Evolutionary conservation across 768 basidiomycete genomes (phyloP).

Genomic region (Cantharellus anzutake): DNA sequence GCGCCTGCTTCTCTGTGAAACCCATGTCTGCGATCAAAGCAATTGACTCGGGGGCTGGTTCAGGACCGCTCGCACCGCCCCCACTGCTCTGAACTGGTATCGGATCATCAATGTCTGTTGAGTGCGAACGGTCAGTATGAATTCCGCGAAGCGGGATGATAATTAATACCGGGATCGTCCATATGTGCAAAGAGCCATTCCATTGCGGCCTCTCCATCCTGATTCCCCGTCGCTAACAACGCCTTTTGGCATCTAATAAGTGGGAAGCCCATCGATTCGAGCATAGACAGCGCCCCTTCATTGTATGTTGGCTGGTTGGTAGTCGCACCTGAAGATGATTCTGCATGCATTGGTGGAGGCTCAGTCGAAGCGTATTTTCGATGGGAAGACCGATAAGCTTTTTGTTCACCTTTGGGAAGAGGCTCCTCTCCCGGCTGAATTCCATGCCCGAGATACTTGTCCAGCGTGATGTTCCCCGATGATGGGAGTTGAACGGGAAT

Average conservation of each 20-base stretch:
- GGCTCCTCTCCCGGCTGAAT: constrained; percentile 48
- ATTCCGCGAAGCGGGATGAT: background rate
- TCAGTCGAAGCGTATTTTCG: too few species aligned
- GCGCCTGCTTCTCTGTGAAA: constrained; percentile 63
- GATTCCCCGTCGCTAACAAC: constrained; percentile 64
- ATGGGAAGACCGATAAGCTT: too few species aligned
- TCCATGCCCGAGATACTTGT: constrained; percentile 48
- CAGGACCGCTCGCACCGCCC: constrained; percentile 19
- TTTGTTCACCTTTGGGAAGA: constrained; percentile 33
- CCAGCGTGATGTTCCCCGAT: constrained; percentile 38
- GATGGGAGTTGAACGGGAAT: constrained; percentile 62
- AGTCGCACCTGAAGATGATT: constrained; percentile 14
- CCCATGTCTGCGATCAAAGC: constrained; percentile 77
- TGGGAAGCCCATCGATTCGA: constrained; percentile 89
- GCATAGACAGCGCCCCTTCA: constrained; percentile 46
- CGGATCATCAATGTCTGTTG: constrained; percentile 70
- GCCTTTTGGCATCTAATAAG: constrained; percentile 73
- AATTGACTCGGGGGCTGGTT: constrained; percentile 54
- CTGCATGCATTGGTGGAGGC: background rate
- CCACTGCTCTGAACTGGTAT: constrained; percentile 21
- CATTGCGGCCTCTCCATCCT: constrained; percentile 71
- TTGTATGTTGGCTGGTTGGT: constrained; percentile 44
- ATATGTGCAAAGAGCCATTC: constrained; percentile 90
- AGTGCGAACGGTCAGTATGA: background rate
- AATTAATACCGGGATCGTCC: constrained; percentile 49